These are phyloP conservation scores for Ceratocystiopsis brevicomis DNA, from an alignment of 2,329 filamentous ascomycete genomes.

Conservation along the genomic window DNA sequence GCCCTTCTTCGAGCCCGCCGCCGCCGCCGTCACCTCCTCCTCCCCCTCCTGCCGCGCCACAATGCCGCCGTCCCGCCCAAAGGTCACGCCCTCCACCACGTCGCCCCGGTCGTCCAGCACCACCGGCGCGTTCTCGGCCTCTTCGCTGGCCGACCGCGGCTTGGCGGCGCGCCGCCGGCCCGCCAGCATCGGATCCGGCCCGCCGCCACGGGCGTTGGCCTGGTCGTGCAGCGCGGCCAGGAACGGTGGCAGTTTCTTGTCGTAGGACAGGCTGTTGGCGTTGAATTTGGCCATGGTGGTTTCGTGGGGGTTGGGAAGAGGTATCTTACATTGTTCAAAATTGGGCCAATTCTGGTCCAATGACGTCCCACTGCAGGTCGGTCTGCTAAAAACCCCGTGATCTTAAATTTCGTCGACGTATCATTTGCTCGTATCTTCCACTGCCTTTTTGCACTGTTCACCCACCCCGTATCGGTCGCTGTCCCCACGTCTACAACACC, in stretches of 20 bases:
- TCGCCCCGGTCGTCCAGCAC: constrained; percentile 58
- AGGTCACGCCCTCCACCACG: constrained; percentile 23
- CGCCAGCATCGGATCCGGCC: constrained; percentile 33
- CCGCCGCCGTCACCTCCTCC: neutral
- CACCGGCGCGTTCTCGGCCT: constrained; percentile 59
- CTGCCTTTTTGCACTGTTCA: too few relatives aligned
- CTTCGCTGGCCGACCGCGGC: constrained; percentile 42
- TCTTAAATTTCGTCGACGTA: too few relatives aligned
- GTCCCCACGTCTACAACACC: too few relatives aligned
- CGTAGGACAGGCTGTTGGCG: constrained; percentile 51
- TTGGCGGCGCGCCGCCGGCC: constrained; percentile 29
- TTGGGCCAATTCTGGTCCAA: too few relatives aligned
- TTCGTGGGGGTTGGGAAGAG: too few relatives aligned
- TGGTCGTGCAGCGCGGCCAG: constrained; percentile 37
- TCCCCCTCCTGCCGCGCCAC: constrained; percentile 1
- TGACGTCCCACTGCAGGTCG: too few relatives aligned
- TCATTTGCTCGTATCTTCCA: too few relatives aligned
- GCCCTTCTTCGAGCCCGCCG: too few relatives aligned
- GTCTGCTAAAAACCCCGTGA: too few relatives aligned
- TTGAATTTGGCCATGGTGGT: constrained; percentile 35
- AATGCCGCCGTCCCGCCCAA: constrained; percentile 21
- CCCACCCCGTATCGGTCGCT: too few relatives aligned
- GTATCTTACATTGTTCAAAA: too few relatives aligned
- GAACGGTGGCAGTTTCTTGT: constrained; percentile 39
- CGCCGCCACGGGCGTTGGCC: constrained; percentile 26